phyloP scores from a whole-genome alignment of 2,329 filamentous ascomycete genomes.

The Ophiosphaerella narmari region DNA sequence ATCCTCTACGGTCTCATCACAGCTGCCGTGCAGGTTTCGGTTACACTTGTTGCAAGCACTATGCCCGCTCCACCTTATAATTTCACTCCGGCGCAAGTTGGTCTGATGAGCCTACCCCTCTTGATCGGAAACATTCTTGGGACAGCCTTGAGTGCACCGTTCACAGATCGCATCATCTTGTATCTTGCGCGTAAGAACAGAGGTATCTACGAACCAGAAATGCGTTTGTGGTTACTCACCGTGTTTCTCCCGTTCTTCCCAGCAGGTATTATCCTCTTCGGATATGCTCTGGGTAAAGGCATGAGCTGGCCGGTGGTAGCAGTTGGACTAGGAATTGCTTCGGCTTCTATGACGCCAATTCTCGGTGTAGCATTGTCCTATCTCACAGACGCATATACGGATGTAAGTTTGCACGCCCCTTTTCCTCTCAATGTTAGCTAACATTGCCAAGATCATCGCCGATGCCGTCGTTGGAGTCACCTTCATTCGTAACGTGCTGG shows the following conservation, averaged over 20 bases:
- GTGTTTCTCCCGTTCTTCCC: slow-evolving; percentile 13
- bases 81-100: slow-evolving; percentile 44
- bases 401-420: slow-evolving; percentile 4
- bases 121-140: slow-evolving; percentile 45
- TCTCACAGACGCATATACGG: slow-evolving; percentile 41
- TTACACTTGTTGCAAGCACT: background rate
- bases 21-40: background rate
- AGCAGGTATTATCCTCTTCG: slow-evolving; percentile 11
- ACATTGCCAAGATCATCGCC: slow-evolving; percentile 44
- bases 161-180: slow-evolving; percentile 40
- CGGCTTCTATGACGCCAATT: slow-evolving; percentile 13
- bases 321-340: slow-evolving; percentile 11
- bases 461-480: slow-evolving; percentile 54
- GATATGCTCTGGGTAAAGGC: slow-evolving; percentile 9
- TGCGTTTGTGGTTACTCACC: slow-evolving; percentile 44
- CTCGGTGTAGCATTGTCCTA: slow-evolving; percentile 43
- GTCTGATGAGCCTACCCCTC: slow-evolving; percentile 46
- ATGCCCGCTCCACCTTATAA: slow-evolving; percentile 37
- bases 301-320: slow-evolving; percentile 13
- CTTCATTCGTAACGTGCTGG: slow-evolving; percentile 52
- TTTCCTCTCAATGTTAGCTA: background rate
- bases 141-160: slow-evolving; percentile 32
- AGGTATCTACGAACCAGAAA: slow-evolving; percentile 59
- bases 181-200: slow-evolving; percentile 52
- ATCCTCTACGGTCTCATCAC: slow-evolving; percentile 31